phyloP scores from a whole-genome alignment of 2,329 filamentous ascomycete genomes.

The Diaporthe citri region DNA sequence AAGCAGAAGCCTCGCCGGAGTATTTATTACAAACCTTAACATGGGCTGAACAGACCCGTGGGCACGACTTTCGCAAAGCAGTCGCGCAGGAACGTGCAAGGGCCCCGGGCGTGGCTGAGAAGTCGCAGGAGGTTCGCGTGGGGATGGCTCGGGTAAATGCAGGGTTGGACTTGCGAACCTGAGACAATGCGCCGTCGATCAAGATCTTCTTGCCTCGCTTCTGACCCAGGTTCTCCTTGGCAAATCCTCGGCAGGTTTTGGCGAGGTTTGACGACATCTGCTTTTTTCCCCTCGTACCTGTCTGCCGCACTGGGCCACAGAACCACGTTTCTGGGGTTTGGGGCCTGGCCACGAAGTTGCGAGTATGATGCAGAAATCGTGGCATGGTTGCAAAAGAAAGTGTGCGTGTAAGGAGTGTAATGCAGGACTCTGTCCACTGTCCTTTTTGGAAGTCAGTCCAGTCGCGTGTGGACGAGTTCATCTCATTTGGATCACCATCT shows the following conservation, averaged over 20 bases:
- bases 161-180: slow-evolving; percentile 4
- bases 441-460: no score
- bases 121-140: slow-evolving; percentile 16
- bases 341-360: neutral
- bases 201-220: slow-evolving; percentile 31
- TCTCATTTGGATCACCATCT: slow-evolving; percentile 18
- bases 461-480: neutral
- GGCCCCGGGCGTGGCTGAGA: slow-evolving; percentile 10
- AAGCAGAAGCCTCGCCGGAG: neutral
- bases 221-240: slow-evolving; percentile 20
- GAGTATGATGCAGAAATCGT: no score
- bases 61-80: neutral
- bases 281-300: neutral
- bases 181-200: slow-evolving; percentile 34
- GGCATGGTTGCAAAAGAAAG: neutral
- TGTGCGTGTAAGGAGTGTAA: neutral
- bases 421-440: neutral
- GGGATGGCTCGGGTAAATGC: neutral
- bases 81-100: neutral
- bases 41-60: neutral
- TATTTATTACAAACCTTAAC: slow-evolving; percentile 17
- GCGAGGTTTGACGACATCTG: slow-evolving; percentile 28
- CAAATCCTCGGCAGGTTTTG: slow-evolving; percentile 23
- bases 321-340: neutral
- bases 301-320: neutral